These are phyloP conservation scores for Coprinopsis strossmayeri DNA, from an alignment of 768 basidiomycete genomes.

Conservation along the genomic window DNA sequence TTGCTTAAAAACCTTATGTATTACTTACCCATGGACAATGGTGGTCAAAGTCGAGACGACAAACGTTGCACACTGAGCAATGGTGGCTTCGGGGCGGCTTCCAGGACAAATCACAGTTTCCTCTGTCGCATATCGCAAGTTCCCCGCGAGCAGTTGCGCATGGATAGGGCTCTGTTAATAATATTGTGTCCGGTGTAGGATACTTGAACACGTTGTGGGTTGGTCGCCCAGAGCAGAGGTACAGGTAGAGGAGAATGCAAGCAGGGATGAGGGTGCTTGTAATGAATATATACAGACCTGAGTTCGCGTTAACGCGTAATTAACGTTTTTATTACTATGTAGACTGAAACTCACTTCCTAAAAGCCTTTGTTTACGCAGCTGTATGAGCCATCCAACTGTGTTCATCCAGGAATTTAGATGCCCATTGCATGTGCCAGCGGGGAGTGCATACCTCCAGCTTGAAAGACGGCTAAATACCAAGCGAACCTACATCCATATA, in stretches of 20 bases:
- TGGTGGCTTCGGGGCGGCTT: constrained; percentile 39
- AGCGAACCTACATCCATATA: background rate
- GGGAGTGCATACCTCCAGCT: constrained; percentile 5
- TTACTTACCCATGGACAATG: constrained; percentile 42
- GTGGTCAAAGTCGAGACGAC: constrained; percentile 38
- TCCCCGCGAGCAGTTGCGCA: constrained; percentile 27
- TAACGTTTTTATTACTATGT: too few species aligned
- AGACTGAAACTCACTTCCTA: constrained; percentile 1
- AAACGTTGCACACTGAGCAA: constrained; percentile 38
- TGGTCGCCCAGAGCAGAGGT: constrained; percentile 26
- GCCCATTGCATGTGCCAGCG: too few species aligned
- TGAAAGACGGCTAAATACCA: constrained; percentile 4
- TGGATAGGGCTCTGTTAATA: constrained; percentile 32
- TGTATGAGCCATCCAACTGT: constrained; percentile 5
- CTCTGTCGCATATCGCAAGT: constrained; percentile 28
- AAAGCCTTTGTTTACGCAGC: background rate
- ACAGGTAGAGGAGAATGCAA: constrained; percentile 25
- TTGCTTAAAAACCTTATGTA: too few species aligned
- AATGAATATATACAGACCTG: constrained; percentile 3
- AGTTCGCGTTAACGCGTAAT: too few species aligned
- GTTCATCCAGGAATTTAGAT: background rate
- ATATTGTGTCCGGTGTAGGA: constrained; percentile 23
- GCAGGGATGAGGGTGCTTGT: constrained; percentile 19
- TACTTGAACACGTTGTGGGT: constrained; percentile 26
- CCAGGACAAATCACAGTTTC: constrained; percentile 29